These are phyloP conservation scores for Ustilago crameri DNA, from an alignment of 1,284 basidiomycete species.

Conservation along the genomic window DNA sequence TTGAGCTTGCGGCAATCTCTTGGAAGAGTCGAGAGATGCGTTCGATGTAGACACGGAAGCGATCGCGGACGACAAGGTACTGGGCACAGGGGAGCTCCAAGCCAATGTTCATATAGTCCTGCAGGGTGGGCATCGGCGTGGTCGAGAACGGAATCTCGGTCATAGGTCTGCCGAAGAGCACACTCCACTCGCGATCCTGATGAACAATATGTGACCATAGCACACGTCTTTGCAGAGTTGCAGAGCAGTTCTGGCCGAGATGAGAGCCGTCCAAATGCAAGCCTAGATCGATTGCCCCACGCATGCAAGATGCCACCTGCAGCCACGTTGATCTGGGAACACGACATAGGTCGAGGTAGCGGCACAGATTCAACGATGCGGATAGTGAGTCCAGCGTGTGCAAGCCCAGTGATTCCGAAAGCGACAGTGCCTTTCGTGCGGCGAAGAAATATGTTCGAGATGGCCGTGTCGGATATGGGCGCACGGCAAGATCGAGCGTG, in stretches of 20 bases:
- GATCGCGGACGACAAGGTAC: slow-evolving; percentile 40
- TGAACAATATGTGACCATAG: slow-evolving; percentile 47
- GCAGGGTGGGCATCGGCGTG: slow-evolving; percentile 25
- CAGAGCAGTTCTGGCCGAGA: slow-evolving; percentile 34
- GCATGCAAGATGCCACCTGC: slow-evolving; percentile 45
- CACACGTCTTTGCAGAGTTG: slow-evolving; percentile 30
- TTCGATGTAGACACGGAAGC: slow-evolving; percentile 34
- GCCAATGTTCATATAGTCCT: slow-evolving; percentile 31
- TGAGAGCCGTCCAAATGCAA: slow-evolving; percentile 34
- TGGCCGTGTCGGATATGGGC: slow-evolving; percentile 35
- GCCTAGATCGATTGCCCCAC: slow-evolving; percentile 39
- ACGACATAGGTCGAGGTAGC: slow-evolving; percentile 40
- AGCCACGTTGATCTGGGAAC: slow-evolving; percentile 42
- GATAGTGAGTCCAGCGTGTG: slow-evolving; percentile 42
- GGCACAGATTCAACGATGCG: slow-evolving; percentile 40
- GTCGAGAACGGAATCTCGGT: slow-evolving; percentile 42
- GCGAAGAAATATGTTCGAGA: slow-evolving; percentile 47
- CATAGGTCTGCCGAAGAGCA: slow-evolving; percentile 42
- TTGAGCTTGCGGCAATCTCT: slow-evolving; percentile 40
- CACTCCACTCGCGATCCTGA: slow-evolving; percentile 46
- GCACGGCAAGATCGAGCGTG: slow-evolving; percentile 35
- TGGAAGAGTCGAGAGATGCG: slow-evolving; percentile 40
- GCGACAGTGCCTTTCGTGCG: slow-evolving; percentile 38
- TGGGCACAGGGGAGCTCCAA: slow-evolving; percentile 41
- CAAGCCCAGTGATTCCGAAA: slow-evolving; percentile 39